Conservation (phyloP, 495 filamentous ascomycete genomes). For the Elasticomyces elasticus region DNA sequence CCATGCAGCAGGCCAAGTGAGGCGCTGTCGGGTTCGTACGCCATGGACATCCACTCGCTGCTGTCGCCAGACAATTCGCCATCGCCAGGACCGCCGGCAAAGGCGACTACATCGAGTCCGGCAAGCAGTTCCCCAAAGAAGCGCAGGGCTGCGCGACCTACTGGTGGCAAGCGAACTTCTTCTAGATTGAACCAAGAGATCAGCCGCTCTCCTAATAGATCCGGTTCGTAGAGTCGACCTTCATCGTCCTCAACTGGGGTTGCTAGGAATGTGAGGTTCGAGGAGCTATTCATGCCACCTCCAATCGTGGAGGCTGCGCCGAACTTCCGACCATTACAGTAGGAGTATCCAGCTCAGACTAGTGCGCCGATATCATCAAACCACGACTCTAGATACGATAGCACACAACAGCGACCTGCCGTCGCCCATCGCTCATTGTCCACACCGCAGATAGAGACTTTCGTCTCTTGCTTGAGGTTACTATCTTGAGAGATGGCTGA, state of each 20-base stretch:
- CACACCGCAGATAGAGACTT: conserved; percentile 53
- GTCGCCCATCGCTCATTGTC: conserved; percentile 37
- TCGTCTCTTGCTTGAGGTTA: too few relatives aligned
- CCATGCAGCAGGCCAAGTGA: too few relatives aligned
- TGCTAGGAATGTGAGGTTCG: too few relatives aligned
- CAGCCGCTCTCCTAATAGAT: conserved; percentile 27
- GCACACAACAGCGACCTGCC: conserved; percentile 13
- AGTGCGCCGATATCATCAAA: not conserved
- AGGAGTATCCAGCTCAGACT: not conserved
- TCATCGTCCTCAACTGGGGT: too few relatives aligned
- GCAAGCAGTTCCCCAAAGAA: conserved; percentile 27
- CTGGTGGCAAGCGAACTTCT: conserved; percentile 28
- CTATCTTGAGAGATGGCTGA: too few relatives aligned
- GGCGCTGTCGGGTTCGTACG: too few relatives aligned
- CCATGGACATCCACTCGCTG: conserved; percentile 67
- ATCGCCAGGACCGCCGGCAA: conserved; percentile 23
- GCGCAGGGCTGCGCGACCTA: conserved; percentile 16
- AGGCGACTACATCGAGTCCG: conserved; percentile 24
- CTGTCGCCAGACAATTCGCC: conserved; percentile 60
- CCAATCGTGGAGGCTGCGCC: conserved; percentile 21
- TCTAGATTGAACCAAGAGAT: conserved; percentile 33
- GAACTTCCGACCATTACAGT: conserved; percentile 6
- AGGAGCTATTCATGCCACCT: conserved; percentile 19
- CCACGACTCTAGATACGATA: not conserved
- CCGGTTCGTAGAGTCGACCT: too few relatives aligned